These are phyloP conservation scores for Colletotrichum neosansevieriae DNA, from an alignment of 2,329 filamentous ascomycete genomes.

Conservation along the genomic window DNA sequence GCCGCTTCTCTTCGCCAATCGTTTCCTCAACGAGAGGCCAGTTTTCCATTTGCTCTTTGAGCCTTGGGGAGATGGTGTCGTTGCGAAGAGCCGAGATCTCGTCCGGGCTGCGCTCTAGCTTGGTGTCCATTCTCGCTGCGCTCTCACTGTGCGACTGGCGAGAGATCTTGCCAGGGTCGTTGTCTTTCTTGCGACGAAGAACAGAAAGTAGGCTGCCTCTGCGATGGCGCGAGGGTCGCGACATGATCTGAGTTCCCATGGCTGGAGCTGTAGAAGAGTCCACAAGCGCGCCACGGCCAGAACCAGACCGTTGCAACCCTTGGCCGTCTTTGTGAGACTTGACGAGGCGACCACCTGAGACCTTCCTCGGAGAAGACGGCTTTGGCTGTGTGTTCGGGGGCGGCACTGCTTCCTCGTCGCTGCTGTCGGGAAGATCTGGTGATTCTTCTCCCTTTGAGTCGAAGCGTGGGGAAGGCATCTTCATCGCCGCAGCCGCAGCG, in stretches of 20 bases:
- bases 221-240: constrained; percentile 50
- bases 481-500: constrained; percentile 54
- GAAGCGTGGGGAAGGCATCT: constrained; percentile 49
- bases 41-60: constrained; percentile 48
- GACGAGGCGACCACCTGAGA: constrained; percentile 33
- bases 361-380: constrained; percentile 41
- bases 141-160: constrained; percentile 67
- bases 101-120: constrained; percentile 68
- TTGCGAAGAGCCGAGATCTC: constrained; percentile 63
- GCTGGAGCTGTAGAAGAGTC: constrained; percentile 43
- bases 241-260: constrained; percentile 40
- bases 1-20: constrained; percentile 45
- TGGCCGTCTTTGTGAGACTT: constrained; percentile 42
- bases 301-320: constrained; percentile 55
- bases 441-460: constrained; percentile 62
- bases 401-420: constrained; percentile 56
- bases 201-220: constrained; percentile 68
- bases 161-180: constrained; percentile 64
- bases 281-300: constrained; percentile 54
- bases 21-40: constrained; percentile 62
- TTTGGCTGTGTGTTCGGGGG: constrained; percentile 31
- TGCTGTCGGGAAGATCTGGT: constrained; percentile 71
- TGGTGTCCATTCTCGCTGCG: constrained; percentile 71
- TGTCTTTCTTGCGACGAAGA: constrained; percentile 74
- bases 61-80: constrained; percentile 46